Conservation (phyloP, 192 early-diverging fungal genomes). For the Dispira simplex region DNA sequence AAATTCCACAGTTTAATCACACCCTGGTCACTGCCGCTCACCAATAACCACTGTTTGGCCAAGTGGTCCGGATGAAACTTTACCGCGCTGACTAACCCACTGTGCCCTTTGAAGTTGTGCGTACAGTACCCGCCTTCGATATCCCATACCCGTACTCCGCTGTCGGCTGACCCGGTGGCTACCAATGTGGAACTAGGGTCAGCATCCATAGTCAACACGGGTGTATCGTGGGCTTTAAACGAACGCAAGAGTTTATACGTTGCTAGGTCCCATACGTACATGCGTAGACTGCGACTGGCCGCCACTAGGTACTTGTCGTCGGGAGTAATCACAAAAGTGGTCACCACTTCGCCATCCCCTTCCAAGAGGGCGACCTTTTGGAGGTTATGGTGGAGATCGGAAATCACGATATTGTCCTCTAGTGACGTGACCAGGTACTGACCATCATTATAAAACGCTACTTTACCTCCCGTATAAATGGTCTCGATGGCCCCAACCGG, state of each 20-base stretch:
- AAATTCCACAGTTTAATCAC: slow-evolving; percentile 86
- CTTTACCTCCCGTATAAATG: slow-evolving; percentile 83
- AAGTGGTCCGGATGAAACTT: slow-evolving; percentile 53
- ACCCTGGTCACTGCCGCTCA: slow-evolving; percentile 85
- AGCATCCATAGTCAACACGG: slow-evolving; percentile 83
- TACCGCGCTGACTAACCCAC: slow-evolving; percentile 69
- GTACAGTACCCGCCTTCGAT: slow-evolving; percentile 83
- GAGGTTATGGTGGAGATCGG: slow-evolving; percentile 45
- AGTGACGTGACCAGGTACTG: slow-evolving; percentile 55
- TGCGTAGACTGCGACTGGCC: slow-evolving; percentile 63
- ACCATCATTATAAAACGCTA: slow-evolving; percentile 47
- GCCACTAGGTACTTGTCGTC: slow-evolving; percentile 61
- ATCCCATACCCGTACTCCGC: slow-evolving; percentile 93
- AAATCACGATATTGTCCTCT: slow-evolving; percentile 68
- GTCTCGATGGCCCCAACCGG: slow-evolving; percentile 67
- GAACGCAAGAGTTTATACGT: slow-evolving; percentile 40
- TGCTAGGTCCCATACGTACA: slow-evolving; percentile 62
- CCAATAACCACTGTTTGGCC: slow-evolving; percentile 40
- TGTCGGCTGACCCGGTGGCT: slow-evolving; percentile 93
- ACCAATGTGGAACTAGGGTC: slow-evolving; percentile 81
- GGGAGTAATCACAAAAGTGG: slow-evolving; percentile 70
- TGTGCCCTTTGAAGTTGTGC: slow-evolving; percentile 89
- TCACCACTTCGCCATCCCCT: slow-evolving; percentile 77
- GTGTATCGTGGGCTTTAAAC: slow-evolving; percentile 84
- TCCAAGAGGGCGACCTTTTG: slow-evolving; percentile 41